phyloP scores from a whole-genome alignment of 495 filamentous ascomycete species.

The Pseudomonodictys pantanalensis region DNA sequence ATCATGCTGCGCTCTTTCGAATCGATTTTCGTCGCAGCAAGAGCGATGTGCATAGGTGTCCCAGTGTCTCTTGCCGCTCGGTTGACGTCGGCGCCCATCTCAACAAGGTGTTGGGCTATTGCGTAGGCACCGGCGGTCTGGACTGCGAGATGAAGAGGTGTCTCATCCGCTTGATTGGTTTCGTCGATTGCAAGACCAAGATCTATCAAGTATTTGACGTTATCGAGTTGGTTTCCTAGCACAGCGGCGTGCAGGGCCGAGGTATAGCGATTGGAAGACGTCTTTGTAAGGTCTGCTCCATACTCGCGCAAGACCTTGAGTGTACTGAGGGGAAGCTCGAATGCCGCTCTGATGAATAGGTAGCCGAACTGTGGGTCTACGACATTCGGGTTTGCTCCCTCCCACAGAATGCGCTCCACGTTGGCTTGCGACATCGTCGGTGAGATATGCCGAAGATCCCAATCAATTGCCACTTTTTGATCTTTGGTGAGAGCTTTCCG shows the following conservation, averaged over 20 bases:
- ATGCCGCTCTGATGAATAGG: slow-evolving; percentile 7
- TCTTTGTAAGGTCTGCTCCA: slow-evolving; percentile 9
- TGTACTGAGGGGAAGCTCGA: background rate
- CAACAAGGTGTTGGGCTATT: slow-evolving; percentile 15
- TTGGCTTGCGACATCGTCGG: background rate
- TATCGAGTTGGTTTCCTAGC: slow-evolving; percentile 4
- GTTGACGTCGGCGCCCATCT: slow-evolving; percentile 17
- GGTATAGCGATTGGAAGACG: background rate
- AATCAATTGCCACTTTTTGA: slow-evolving; percentile 12
- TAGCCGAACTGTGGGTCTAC: slow-evolving; percentile 6
- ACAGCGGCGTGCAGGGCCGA: slow-evolving; percentile 19
- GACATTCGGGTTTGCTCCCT: slow-evolving; percentile 18
- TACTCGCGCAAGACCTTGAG: slow-evolving; percentile 9
- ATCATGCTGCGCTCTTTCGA: slow-evolving; percentile 13
- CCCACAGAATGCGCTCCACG: slow-evolving; percentile 7
- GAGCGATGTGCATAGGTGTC: background rate
- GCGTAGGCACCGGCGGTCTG: slow-evolving; percentile 3
- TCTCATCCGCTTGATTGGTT: slow-evolving; percentile 6
- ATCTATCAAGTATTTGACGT: slow-evolving; percentile 3
- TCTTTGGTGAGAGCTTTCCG: background rate
- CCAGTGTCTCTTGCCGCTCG: background rate
- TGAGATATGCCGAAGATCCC: background rate
- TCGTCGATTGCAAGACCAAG: slow-evolving; percentile 9
- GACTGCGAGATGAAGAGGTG: slow-evolving; percentile 14
- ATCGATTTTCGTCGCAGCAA: background rate